phyloP scores from a whole-genome alignment of 2,329 filamentous ascomycete species.

The Colletotrichum sp. region DNA sequence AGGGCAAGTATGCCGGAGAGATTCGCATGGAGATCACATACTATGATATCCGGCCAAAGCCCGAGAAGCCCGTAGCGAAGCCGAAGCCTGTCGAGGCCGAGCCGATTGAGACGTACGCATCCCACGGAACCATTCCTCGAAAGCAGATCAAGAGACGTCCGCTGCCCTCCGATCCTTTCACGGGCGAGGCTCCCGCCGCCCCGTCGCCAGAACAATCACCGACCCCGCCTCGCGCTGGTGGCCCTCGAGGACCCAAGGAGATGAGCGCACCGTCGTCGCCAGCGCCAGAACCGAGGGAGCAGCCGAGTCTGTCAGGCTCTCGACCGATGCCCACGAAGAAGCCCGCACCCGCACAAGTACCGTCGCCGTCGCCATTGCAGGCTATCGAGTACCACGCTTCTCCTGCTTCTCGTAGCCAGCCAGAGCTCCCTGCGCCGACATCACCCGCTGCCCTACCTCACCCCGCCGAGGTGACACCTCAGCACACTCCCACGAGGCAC shows the following conservation, averaged over 20 bases:
- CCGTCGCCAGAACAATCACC: constrained; percentile 47
- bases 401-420: constrained; percentile 31
- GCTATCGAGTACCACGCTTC: constrained; percentile 54
- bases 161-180: constrained; percentile 78
- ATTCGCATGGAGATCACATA: constrained; percentile 95
- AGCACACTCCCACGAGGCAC: constrained; percentile 15
- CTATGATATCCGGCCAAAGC: constrained; percentile 87
- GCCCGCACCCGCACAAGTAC: constrained; percentile 40
- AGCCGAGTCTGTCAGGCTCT: constrained; percentile 9
- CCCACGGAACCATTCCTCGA: constrained; percentile 52
- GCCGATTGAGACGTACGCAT: constrained; percentile 11
- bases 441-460: constrained; percentile 27
- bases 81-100: constrained; percentile 43
- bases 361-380: constrained; percentile 59
- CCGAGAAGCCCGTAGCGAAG: constrained; percentile 70
- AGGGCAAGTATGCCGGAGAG: constrained; percentile 94
- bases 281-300: neutral
- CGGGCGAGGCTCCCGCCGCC: constrained; percentile 49
- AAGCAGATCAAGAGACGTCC: constrained; percentile 81
- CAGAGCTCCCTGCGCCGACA: constrained; percentile 42
- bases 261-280: neutral
- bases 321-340: constrained; percentile 31
- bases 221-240: constrained; percentile 46
- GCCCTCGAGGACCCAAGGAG: constrained; percentile 14
- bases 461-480: constrained; percentile 6